A percentile compares a stretch with the other conserved stretches of the same genome.
These are phyloP conservation scores for Lizanozyma gosingica DNA, from an alignment of 1,139 yeast species.

Conservation along the genomic window DNA sequence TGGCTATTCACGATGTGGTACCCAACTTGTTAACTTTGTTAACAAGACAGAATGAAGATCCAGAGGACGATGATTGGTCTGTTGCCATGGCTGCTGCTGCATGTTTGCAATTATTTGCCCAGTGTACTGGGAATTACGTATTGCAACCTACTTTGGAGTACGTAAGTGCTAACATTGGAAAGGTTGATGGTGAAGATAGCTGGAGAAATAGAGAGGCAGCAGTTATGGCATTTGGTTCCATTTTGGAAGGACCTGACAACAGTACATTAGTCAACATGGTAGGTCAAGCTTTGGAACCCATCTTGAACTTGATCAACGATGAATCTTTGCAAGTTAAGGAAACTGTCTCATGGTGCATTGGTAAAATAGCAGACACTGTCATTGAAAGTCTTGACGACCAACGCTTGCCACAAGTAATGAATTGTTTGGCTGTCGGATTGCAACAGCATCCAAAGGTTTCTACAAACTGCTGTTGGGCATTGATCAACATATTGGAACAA, in stretches of 20 bases:
- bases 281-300: conserved; percentile 74
- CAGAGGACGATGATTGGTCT: conserved; percentile 94
- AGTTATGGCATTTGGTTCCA: conserved; percentile 97
- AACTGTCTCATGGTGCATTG: conserved; percentile 97
- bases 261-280: conserved; percentile 59
- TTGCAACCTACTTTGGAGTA: conserved; percentile 78
- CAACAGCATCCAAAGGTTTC: conserved; percentile 87
- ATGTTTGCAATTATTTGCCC: conserved; percentile 89
- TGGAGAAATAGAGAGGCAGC: conserved; percentile 97
- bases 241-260: conserved; percentile 88
- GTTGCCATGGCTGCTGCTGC: conserved; percentile 99
- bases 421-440: conserved; percentile 69
- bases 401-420: conserved; percentile 61
- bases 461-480: conserved; percentile 95
- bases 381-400: conserved; percentile 66
- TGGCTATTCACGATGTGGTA: conserved; percentile 75
- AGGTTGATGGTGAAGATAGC: conserved; percentile 22
- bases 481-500: conserved; percentile 86
- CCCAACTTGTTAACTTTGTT: conserved; percentile 77
- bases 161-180: conserved; percentile 63
- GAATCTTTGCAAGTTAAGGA: conserved; percentile 80
- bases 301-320: conserved; percentile 65
- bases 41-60: conserved; percentile 84
- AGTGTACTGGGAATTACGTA: conserved; percentile 76
- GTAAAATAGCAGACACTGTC: conserved; percentile 86